Percentiles rank a stretch among this genome's conserved stretches.
phyloP scores from a whole-genome alignment of 768 basidiomycete species.

The Leccinellum luteum region DNA sequence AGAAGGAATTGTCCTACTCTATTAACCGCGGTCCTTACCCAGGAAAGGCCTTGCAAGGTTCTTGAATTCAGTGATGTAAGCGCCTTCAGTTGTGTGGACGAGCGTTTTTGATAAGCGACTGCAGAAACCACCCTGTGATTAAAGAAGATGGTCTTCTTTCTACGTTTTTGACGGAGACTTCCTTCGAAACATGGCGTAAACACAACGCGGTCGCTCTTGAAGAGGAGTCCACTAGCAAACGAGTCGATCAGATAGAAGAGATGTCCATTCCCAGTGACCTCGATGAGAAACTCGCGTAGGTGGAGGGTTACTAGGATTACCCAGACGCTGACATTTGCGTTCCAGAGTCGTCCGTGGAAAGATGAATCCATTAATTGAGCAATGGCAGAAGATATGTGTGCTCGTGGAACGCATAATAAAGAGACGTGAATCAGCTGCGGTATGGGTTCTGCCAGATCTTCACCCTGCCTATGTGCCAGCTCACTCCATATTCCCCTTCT shows the following conservation, averaged over 20 bases:
- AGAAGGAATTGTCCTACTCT: background rate
- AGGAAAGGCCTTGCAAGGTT: conserved; percentile 82
- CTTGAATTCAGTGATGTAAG: conserved; percentile 74
- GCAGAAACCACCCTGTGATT: conserved; percentile 87
- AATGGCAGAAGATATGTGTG: conserved; percentile 89
- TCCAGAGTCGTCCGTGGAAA: conserved; percentile 71
- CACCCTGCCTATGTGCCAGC: conserved; percentile 62
- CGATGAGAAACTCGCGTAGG: conserved; percentile 83
- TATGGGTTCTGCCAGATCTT: conserved; percentile 65
- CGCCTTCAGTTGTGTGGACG: conserved; percentile 8
- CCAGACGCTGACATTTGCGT: conserved; percentile 1
- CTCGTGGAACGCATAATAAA: conserved; percentile 86
- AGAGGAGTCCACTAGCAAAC: conserved; percentile 82
- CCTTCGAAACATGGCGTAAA: conserved; percentile 88
- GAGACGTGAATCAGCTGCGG: conserved; percentile 89
- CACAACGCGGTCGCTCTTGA: conserved; percentile 72
- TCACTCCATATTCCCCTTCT: conserved; percentile 65
- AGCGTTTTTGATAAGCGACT: background rate
- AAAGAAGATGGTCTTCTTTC: conserved; percentile 82
- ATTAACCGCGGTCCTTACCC: background rate
- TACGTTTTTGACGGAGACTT: conserved; percentile 78
- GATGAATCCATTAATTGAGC: conserved; percentile 76
- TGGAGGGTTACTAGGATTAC: background rate
- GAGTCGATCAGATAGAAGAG: conserved; percentile 79
- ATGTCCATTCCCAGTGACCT: conserved; percentile 92